Conservation (phyloP, 2,329 filamentous ascomycete genomes). For the Clarireedia hainanense region DNA sequence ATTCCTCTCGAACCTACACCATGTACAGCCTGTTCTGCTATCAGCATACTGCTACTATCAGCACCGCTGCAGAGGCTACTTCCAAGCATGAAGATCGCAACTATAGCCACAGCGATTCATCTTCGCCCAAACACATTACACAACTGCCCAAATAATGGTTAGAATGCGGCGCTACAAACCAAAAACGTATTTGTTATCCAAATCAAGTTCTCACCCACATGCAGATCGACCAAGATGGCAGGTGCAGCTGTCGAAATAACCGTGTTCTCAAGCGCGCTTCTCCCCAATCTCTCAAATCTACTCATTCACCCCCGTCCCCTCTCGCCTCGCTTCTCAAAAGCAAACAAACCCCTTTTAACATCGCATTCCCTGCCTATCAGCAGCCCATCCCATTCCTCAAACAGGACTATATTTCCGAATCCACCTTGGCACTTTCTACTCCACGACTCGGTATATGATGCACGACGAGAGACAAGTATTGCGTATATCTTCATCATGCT, state of each 20-base stretch:
- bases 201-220: conserved; percentile 45
- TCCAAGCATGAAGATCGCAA: conserved; percentile 43
- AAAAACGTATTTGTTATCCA: conserved; percentile 71
- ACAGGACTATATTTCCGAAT: too few species aligned
- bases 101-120: conserved; percentile 33
- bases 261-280: conserved; percentile 29
- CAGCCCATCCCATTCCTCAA: too few species aligned
- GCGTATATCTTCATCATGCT: too few species aligned
- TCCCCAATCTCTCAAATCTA: too few species aligned
- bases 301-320: too few species aligned
- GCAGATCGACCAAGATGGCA: conserved; percentile 44
- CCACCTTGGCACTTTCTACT: too few species aligned
- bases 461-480: too few species aligned
- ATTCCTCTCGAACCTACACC: conserved; percentile 34
- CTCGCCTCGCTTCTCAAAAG: too few species aligned
- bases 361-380: too few species aligned
- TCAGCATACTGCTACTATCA: conserved; percentile 36
- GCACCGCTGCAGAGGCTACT: conserved; percentile 45
- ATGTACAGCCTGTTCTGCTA: conserved; percentile 35
- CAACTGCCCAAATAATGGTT: conserved; percentile 35
- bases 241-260: conserved; percentile 53
- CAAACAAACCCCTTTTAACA: too few species aligned
- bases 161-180: conserved; percentile 31
- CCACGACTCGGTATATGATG: too few species aligned
- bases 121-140: conserved; percentile 46